Evolutionary conservation across 2,329 filamentous ascomycete genomes (phyloP), one percentile per base, ranked within the genome.

Genomic region (Lasiodiplodia theobromae): DNA sequence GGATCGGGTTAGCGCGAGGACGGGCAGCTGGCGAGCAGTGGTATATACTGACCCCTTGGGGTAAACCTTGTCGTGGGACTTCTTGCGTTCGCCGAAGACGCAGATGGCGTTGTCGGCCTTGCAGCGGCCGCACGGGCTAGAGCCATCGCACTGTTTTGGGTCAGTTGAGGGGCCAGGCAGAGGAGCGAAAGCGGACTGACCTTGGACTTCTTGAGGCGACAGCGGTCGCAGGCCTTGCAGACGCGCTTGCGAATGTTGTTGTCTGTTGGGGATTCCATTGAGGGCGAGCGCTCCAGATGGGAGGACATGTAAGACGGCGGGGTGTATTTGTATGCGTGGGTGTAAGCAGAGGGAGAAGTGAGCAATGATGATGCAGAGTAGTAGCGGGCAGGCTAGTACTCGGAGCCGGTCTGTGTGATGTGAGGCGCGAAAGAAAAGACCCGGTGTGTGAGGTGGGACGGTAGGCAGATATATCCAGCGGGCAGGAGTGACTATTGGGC

Each of bases 191-290:
- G 11, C 21, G 23, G 1, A 73, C 78, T 69, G 80, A 86, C 86
- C 82, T 90, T 90, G 75, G 87, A 89, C 76, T 90, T 90, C 79
- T 90, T 90, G 69, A 89, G 73, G 58, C 88, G 83, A 80, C 88
- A 90, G 69, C 88, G 84, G 78, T 90, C 88, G 77, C 88, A 90
- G 28, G 88, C 88, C 79, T 90, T 90, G 77, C 88, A 88, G 49
- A 90, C 88, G 74, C 88, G 83, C 79, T 90, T 90, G 72, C 88
- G 78, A 69, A 83, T 82, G 71, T 82, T 84, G 70, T 79, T 80
- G 73, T 85, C 83, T 18, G 68, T 60, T 18, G 80, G 70, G 23
- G 75, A 72, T 63, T 79, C 78, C 77, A 79, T 80, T 52, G 77
- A 79, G 68, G 74, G 76, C 67, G 76, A 77, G 62, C 77, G 73